Base-by-base conservation (phyloP, 768 basidiomycete genomes). In the Lepiota venenata region DNA sequence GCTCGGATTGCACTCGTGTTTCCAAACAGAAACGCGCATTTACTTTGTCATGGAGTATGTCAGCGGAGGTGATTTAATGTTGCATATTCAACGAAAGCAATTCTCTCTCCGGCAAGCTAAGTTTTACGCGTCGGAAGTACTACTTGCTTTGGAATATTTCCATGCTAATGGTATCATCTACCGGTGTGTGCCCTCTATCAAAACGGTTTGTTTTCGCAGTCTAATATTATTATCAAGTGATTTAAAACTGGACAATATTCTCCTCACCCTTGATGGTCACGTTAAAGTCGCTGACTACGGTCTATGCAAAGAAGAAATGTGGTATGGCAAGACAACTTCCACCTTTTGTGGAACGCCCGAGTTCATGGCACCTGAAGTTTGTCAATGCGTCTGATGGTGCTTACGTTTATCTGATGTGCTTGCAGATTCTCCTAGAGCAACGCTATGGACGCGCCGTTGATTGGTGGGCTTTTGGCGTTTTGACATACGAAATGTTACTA, bases 41-140 rank as follows among this genome's bases (percentile, higher is more conserved):
- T 99, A 99, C 77, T 98, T 99, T 67, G 97, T 98, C 62, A 98
- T 99, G 97, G 97, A 98, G 73, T 99, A 98, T 71, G 90, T 99
- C 58, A 94, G 93, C 64, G 97, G 97, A 56, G 97, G 97, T 61
- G 97, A 99, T 75, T 81, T 99, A 56, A 98, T 99, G 97, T 78
- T 98, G 60, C 97, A 99, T 71, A 98, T 99, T 63, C 97, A 99
- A 68, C 86, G 96, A 67, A 95, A 96, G 72, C 97, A 99, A 64
- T 99, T 99, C 72, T 98, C 96, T 42, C 84, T 98, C 15, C 88
- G 95, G 38, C 94, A 98, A 80, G 97, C 97, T 52, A 98, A 98
- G 70, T 98, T 97, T 69, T 99, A 99, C 68, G 97, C 97, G 2
- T 90, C 91, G 7, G 97, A 99, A 67, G 96, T 99, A 2, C 78